Conservation (phyloP, 495 filamentous ascomycete species). For the Aspergillus funiculosus region DNA sequence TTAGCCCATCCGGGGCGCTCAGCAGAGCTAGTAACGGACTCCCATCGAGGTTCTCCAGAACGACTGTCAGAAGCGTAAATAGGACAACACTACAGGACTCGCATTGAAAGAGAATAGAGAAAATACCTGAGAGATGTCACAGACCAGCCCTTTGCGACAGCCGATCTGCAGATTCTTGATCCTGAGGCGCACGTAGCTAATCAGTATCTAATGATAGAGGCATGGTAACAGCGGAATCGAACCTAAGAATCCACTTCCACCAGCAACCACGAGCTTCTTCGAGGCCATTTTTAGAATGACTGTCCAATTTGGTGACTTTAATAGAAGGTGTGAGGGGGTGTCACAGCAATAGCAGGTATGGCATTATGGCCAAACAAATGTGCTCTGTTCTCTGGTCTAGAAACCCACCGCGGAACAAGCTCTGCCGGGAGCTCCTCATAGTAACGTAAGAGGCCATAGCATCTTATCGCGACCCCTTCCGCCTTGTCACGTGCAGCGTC, state of each 20-base stretch:
- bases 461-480: slow-evolving; percentile 16
- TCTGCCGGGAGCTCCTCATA: slow-evolving; percentile 16
- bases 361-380: background rate
- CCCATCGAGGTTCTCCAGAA: slow-evolving; percentile 83
- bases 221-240: background rate
- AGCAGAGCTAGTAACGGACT: slow-evolving; percentile 63
- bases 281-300: slow-evolving; percentile 32
- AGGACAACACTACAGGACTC: background rate
- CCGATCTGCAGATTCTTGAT: slow-evolving; percentile 85
- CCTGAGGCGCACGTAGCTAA: slow-evolving; percentile 37
- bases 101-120: background rate
- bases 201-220: background rate
- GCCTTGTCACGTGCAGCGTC: slow-evolving; percentile 7
- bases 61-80: slow-evolving; percentile 49
- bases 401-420: slow-evolving; percentile 10
- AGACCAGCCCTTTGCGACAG: slow-evolving; percentile 73
- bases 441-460: no score
- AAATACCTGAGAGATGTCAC: slow-evolving; percentile 80
- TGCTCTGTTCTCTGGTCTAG: background rate
- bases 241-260: slow-evolving; percentile 89
- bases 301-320: background rate
- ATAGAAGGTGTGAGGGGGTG: background rate
- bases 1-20: slow-evolving; percentile 73
- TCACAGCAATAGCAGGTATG: background rate
- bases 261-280: slow-evolving; percentile 80